Conservation (phyloP, 1,284 basidiomycete genomes). For the Naganishia liquefaciens region DNA sequence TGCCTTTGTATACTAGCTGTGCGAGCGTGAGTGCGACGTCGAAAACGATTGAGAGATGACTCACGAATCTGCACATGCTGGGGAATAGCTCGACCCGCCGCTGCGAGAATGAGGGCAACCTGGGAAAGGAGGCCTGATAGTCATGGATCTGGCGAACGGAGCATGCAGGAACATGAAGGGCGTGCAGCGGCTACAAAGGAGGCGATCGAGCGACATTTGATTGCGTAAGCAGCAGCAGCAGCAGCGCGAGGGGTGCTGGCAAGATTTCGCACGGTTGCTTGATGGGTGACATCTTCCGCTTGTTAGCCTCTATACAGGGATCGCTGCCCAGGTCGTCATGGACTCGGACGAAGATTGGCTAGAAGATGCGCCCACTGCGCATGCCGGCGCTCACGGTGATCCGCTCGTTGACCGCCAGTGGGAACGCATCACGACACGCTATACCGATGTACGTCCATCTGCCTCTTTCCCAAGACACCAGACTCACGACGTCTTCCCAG, state of each 20-base stretch:
- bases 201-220: not conserved
- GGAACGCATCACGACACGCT: slow-evolving; percentile 44
- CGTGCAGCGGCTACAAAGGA: slow-evolving; percentile 4
- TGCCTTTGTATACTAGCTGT: slow-evolving; percentile 75
- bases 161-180: too few species aligned
- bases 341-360: slow-evolving; percentile 50
- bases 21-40: not conserved
- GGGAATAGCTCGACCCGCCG: not conserved
- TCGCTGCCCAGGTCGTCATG: slow-evolving; percentile 1
- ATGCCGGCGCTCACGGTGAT: slow-evolving; percentile 40
- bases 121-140: too few species aligned
- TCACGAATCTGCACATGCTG: slow-evolving; percentile 80
- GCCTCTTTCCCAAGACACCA: not conserved
- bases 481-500: slow-evolving; percentile 42
- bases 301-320: not conserved
- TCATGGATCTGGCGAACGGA: too few species aligned
- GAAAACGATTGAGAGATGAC: slow-evolving; percentile 2
- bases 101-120: not conserved
- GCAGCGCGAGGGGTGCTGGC: not conserved
- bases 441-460: slow-evolving; percentile 48
- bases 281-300: too few species aligned
- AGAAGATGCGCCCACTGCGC: slow-evolving; percentile 34
- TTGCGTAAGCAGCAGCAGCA: slow-evolving; percentile 2
- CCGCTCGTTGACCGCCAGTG: slow-evolving; percentile 51
- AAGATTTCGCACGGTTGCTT: too few species aligned